Conservation (phyloP, 768 basidiomycete species). For the Suillus fuscotomentosus region DNA sequence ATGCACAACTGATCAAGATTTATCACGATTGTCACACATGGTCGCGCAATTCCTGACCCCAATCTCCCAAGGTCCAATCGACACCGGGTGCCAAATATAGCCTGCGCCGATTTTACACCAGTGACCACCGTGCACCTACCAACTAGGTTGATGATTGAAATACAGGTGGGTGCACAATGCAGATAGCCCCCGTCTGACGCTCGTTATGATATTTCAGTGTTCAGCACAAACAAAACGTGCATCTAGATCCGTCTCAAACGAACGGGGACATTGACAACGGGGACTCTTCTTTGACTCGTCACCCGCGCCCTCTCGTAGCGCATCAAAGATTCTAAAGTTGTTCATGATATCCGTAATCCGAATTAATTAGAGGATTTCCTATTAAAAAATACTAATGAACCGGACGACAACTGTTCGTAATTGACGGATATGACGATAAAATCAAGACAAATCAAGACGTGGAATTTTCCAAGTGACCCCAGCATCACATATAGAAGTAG, state of each 20-base stretch:
- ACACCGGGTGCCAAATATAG: slow-evolving; percentile 1
- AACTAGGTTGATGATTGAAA: not conserved
- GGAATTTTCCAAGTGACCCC: not conserved
- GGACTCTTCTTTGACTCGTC: too few relatives aligned
- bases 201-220: not conserved
- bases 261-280: not conserved
- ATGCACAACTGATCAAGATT: not conserved
- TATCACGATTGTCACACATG: not conserved
- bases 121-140: not conserved
- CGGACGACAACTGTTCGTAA: not conserved
- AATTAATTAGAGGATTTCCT: not conserved
- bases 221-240: not conserved
- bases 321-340: not conserved
- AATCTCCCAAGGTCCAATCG: not conserved
- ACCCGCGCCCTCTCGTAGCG: too few relatives aligned
- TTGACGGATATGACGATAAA: not conserved
- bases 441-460: not conserved
- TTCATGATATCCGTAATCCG: not conserved
- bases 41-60: not conserved
- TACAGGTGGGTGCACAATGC: not conserved
- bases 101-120: not conserved
- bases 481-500: slow-evolving; percentile 22
- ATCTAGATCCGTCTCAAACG: not conserved
- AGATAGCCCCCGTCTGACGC: not conserved
- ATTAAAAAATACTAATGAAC: too few relatives aligned